Conservation (phyloP, 139 green algal species). For the Tetraselmis striata region DNA sequence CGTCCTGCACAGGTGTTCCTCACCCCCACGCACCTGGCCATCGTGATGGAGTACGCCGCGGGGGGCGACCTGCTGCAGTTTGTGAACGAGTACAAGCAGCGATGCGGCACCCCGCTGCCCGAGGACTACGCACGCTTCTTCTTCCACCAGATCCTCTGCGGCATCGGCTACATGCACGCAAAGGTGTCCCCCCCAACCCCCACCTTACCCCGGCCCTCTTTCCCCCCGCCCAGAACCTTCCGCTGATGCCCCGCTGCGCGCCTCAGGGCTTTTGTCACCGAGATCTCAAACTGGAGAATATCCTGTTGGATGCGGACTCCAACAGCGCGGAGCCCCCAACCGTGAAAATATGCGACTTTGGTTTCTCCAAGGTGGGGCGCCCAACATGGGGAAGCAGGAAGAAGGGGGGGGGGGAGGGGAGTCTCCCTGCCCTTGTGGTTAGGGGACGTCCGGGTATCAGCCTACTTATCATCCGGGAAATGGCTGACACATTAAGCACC, state of each 20-base stretch:
- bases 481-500: too few relatives aligned
- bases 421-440: too few relatives aligned
- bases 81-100: slow-evolving; percentile 11
- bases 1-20: slow-evolving; percentile 45
- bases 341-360: slow-evolving; percentile 19
- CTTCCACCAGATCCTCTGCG: slow-evolving; percentile 17
- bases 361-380: slow-evolving; percentile 8
- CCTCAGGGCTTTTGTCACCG: not conserved
- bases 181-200: too few relatives aligned
- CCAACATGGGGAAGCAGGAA: too few relatives aligned
- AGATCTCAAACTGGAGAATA: slow-evolving; percentile 16
- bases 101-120: not conserved
- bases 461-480: too few relatives aligned
- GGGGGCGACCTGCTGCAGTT: slow-evolving; percentile 64
- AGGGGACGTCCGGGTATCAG: too few relatives aligned
- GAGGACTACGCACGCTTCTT: slow-evolving; percentile 16
- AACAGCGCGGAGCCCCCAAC: not conserved
- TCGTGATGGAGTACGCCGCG: slow-evolving; percentile 75
- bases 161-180: slow-evolving; percentile 8
- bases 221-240: too few relatives aligned
- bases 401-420: too few relatives aligned
- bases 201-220: too few relatives aligned
- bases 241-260: too few relatives aligned
- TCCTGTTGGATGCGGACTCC: slow-evolving; percentile 5
- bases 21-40: slow-evolving; percentile 53